Evolutionary conservation across 2,329 filamentous ascomycete species (phyloP), one percentile per base, ranked within the genome.

Genomic region (Calonectria naviculata): DNA sequence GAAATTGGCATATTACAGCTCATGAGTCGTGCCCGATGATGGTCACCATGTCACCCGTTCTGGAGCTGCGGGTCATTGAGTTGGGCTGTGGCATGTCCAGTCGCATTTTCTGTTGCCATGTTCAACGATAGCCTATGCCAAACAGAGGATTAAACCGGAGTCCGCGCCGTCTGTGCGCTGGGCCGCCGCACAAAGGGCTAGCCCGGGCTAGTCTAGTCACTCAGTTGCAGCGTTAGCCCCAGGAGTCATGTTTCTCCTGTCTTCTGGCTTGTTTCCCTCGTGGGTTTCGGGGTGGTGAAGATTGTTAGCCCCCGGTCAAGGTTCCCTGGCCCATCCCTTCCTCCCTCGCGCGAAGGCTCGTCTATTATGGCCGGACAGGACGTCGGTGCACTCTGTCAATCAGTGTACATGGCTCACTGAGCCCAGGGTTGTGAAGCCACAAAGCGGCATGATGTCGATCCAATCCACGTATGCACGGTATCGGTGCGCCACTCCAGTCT

Each of bases 131-230:
- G 42, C 34, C 66, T 65, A 46, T 65, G 26, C 64, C 54, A 49
- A 70, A 47, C 49, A 65, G 56, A 74, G 74, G 56, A 72, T 70
- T 66, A 72, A 69, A 66, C 69, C 72, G 71, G 73, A 56, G 77
- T 71, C 74, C 73, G 71, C 71, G 75, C 73, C 76, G 69, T 71
- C 71, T 76, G 71, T 78, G 74, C 75, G 74, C 73, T 73, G 71
- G 73, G 58, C 65, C 71, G 72, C 65, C 68, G 71, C 67, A 76
- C 67, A 68, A 74, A 58, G 21, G 71, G 62, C 65, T 68, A 58
- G 66, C 68, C 68, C 58, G 68, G 62, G 34, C 52, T 17, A 58
- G 36, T 58, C 72, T 66, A 63, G 66, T 42, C 60, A 58, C 52
- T 64, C 34, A 36, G n/a, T 44, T 60, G 52, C 60, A 60, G 28